These are phyloP conservation scores for Plantago coronopus DNA, from an alignment of 305 asterid species.

Conservation along the genomic window DNA sequence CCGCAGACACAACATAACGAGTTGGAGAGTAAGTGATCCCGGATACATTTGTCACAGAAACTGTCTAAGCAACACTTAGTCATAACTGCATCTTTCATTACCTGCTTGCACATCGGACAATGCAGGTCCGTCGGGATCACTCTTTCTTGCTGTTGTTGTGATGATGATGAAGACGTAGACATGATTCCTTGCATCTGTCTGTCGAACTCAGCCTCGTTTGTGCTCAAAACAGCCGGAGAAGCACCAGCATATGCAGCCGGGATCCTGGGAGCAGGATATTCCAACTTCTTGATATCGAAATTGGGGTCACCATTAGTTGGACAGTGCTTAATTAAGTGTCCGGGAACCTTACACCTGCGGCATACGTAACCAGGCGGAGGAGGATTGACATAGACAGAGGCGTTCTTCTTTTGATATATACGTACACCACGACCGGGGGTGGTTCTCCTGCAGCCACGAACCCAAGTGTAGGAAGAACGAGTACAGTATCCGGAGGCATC, in stretches of 20 bases:
- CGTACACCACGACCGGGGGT: too few species aligned
- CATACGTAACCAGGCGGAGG: slow-evolving; percentile 69
- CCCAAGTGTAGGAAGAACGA: too few species aligned
- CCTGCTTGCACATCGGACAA: slow-evolving; percentile 82
- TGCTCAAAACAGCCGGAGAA: slow-evolving; percentile 60
- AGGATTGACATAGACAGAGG: too few species aligned
- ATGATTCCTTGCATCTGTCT: slow-evolving; percentile 33
- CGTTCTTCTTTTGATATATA: too few species aligned
- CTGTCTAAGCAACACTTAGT: slow-evolving; percentile 83
- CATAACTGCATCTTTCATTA: slow-evolving; percentile 85
- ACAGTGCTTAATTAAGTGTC: slow-evolving; percentile 94
- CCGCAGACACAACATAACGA: slow-evolving; percentile 56
- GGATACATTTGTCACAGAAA: slow-evolving; percentile 78
- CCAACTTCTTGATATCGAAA: slow-evolving; percentile 77
- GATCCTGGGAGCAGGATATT: slow-evolving; percentile 69
- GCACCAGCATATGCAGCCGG: too few species aligned
- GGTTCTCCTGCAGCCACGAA: too few species aligned
- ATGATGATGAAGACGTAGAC: slow-evolving; percentile 58
- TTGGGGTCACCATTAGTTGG: slow-evolving; percentile 86
- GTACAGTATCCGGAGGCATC: too few species aligned
- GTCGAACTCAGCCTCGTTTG: slow-evolving; percentile 87
- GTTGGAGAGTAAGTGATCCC: slow-evolving; percentile 75
- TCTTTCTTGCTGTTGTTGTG: slow-evolving; percentile 30
- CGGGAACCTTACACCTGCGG: slow-evolving; percentile 86
- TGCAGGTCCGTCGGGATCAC: slow-evolving; percentile 75